phyloP scores from a whole-genome alignment of 805 yeast species.

The Metschnikowia similis region DNA sequence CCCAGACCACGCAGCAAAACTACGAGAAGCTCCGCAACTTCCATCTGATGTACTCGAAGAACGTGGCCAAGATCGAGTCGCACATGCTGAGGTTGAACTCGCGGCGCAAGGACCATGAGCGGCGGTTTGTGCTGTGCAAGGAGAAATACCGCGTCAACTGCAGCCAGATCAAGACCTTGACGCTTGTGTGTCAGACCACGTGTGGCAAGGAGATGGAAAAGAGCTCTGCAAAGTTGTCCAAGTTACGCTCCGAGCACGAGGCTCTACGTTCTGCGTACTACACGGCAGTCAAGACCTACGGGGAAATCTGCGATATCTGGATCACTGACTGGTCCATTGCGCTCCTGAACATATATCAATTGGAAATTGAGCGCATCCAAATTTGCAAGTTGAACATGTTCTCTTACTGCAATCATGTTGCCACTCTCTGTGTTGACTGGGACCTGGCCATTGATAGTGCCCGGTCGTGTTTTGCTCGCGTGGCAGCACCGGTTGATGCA shows the following conservation, averaged over 20 bases:
- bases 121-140: conserved; percentile 36
- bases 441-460: conserved; percentile 74
- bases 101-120: conserved; percentile 37
- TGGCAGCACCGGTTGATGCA: conserved; percentile 60
- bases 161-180: conserved; percentile 51
- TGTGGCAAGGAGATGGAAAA: conserved; percentile 71
- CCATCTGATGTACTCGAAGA: conserved; percentile 46
- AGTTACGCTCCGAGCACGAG: conserved; percentile 40
- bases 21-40: conserved; percentile 51
- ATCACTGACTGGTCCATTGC: conserved; percentile 66
- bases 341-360: conserved; percentile 56
- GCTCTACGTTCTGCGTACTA: conserved; percentile 54
- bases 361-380: conserved; percentile 72
- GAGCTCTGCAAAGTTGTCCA: conserved; percentile 51
- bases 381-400: conserved; percentile 68
- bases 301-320: conserved; percentile 60
- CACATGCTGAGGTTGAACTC: conserved; percentile 52
- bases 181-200: conserved; percentile 60
- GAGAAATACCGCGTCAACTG: conserved; percentile 56
- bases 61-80: conserved; percentile 53
- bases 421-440: conserved; percentile 71
- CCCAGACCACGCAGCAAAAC: conserved; percentile 45
- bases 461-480: conserved; percentile 61
- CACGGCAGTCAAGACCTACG: conserved; percentile 46
- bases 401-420: conserved; percentile 71